Base-by-base conservation (phyloP, 2,329 filamentous ascomycete genomes). In the Talaromyces sp. region DNA sequence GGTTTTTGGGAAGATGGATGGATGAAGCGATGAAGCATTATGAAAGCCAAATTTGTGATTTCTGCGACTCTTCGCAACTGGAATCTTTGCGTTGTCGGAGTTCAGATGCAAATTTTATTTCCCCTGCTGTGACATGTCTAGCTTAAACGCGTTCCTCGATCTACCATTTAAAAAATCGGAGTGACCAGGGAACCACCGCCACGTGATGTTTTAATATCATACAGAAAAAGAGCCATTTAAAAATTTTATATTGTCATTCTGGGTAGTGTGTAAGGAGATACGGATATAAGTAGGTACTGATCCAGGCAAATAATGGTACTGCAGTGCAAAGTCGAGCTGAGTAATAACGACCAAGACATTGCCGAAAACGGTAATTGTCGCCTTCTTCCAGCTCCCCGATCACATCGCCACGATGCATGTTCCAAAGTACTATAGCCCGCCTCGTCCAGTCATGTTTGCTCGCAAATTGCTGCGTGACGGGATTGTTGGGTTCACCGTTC, bases 121-220 rank as follows among this genome's bases (percentile, higher is more conserved):
- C 29, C 29, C 62, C 67, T 72, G 69, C 72, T 70, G 65, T 68
- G 64, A 71, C 69, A 72, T 73, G 70, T 68, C 70, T 73, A 72
- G 69, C 67, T 71, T 71, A 69, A 69, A 73, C 59, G 70, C 70
- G 73, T 70, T 66, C 60, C 65, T 61, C 56, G 43, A 38, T 54
- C 57, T 57, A 57, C 43, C 54, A 61, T 68, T 68, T n/a, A n/a
- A 66, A 69, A 67, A 67, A 70, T 66, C 70, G 67, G 72, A 68
- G 66, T 72, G 68, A 69, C 68, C 68, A 69, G 62, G 70, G 67
- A 63, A 65, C 50, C 54, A 60, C 58, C 60, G 64, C 64, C 68
- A 67, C 72, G 71, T 68, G 66, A 73, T 73, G 72, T 75, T 74
- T 70, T 73, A 73, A 73, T 75, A 74, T 71, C 71, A 60, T 60